phyloP scores from a whole-genome alignment of 495 filamentous ascomycete species.

The Lophium mytilinum region DNA sequence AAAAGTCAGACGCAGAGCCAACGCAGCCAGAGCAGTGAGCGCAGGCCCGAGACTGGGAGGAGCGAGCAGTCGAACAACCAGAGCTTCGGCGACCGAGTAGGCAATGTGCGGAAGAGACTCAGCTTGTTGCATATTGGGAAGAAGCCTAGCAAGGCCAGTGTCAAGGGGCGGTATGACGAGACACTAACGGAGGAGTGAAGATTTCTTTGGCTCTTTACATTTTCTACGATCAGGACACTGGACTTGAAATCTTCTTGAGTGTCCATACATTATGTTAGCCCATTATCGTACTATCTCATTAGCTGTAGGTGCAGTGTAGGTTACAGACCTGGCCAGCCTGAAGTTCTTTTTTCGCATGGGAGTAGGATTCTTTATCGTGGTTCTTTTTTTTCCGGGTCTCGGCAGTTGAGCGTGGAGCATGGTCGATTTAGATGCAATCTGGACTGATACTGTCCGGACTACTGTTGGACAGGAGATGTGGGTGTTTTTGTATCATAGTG shows the following conservation, averaged over 20 bases:
- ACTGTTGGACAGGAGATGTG: not conserved
- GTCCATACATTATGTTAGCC: not conserved
- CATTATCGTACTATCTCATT: too few species aligned
- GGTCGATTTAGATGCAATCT: not conserved
- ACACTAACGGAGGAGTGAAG: constrained; percentile 26
- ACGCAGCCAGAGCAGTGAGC: constrained; percentile 16
- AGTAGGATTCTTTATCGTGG: not conserved
- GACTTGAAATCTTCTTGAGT: not conserved
- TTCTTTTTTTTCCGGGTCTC: not conserved
- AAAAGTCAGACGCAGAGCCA: constrained; percentile 3
- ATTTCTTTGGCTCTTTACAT: not conserved
- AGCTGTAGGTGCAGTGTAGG: too few species aligned
- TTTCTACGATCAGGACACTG: not conserved
- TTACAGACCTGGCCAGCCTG: too few species aligned
- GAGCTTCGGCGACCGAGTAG: constrained; percentile 30
- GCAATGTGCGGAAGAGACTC: constrained; percentile 60
- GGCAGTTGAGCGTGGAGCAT: not conserved
- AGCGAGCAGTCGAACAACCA: constrained; percentile 24
- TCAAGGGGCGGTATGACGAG: constrained; percentile 20
- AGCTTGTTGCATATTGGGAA: constrained; percentile 60
- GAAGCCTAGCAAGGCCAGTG: constrained; percentile 48
- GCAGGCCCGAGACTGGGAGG: constrained; percentile 31
- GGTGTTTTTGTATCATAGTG: not conserved
- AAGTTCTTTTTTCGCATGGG: too few species aligned
- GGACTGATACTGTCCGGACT: not conserved